These are phyloP conservation scores for Suhomyces sp. DNA, from an alignment of 805 yeast genomes.

Conservation along the genomic window DNA sequence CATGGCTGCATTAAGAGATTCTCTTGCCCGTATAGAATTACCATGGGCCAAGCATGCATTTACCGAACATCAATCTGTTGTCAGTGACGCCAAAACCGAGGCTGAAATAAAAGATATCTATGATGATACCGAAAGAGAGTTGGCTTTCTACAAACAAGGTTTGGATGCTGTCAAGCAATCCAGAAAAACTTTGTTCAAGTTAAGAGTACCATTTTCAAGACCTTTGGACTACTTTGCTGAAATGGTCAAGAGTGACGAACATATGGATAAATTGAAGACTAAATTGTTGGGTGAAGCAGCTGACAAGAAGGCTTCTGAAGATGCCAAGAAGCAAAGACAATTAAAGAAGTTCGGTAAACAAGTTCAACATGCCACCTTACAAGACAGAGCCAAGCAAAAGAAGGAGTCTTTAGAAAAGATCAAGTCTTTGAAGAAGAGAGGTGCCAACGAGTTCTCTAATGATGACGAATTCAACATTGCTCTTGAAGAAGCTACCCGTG, in stretches of 20 bases:
- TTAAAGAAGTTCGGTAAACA: constrained; percentile 97
- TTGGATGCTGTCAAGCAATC: constrained; percentile 78
- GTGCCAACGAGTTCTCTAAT: constrained; percentile 64
- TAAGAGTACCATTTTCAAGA: constrained; percentile 84
- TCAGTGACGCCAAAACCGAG: constrained; percentile 60
- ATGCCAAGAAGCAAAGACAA: constrained; percentile 90
- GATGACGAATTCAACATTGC: constrained; percentile 85
- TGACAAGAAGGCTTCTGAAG: constrained; percentile 87
- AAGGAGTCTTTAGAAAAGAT: constrained; percentile 85
- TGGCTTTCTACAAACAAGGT: constrained; percentile 94
- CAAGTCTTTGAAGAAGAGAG: constrained; percentile 88
- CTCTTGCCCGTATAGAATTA: constrained; percentile 63
- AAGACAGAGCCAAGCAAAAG: constrained; percentile 91
- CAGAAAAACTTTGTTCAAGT: constrained; percentile 60
- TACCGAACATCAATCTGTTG: constrained; percentile 78
- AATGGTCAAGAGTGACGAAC: constrained; percentile 97
- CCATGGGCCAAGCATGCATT: constrained; percentile 69
- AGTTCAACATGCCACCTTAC: constrained; percentile 90
- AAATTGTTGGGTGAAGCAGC: constrained; percentile 77
- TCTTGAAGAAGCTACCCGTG: constrained; percentile 82
- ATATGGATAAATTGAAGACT: constrained; percentile 88
- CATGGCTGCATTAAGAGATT: constrained; percentile 72
- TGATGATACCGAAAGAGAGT: constrained; percentile 94
- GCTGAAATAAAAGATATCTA: constrained; percentile 78
- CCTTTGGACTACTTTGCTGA: constrained; percentile 97